These are phyloP conservation scores for Conticribra weissflogii DNA, from an alignment of 108 stramenopile species.

Conservation along the genomic window DNA sequence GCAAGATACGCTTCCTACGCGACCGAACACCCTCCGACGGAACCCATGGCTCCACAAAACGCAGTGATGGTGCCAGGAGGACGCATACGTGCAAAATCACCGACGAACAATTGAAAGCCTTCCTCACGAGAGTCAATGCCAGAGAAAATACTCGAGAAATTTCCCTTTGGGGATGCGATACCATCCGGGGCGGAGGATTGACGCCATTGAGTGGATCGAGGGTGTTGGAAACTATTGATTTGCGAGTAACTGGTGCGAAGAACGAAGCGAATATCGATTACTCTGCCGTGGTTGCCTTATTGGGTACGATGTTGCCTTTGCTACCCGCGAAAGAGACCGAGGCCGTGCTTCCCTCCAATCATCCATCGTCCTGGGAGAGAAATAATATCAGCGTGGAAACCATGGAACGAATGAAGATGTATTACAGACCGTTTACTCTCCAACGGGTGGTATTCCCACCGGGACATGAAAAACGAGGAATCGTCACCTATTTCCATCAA, in stretches of 20 bases:
- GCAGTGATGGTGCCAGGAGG: slow-evolving; percentile 7
- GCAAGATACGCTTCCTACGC: not conserved
- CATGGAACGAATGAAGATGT: too few relatives aligned
- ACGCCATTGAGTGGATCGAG: not conserved
- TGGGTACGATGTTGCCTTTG: not conserved
- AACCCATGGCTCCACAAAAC: too few relatives aligned
- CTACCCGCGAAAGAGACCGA: not conserved
- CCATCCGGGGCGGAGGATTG: slow-evolving; percentile 4
- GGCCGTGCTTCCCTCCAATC: too few relatives aligned
- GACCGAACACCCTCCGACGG: too few relatives aligned
- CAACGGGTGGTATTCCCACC: too few relatives aligned
- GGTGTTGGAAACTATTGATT: slow-evolving; percentile 17
- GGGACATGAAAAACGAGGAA: too few relatives aligned
- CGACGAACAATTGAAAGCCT: not conserved
- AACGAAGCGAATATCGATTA: not conserved
- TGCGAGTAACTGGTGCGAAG: not conserved
- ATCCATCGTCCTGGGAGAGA: too few relatives aligned
- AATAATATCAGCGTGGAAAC: too few relatives aligned
- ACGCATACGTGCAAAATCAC: slow-evolving; percentile 4
- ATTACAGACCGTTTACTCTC: too few relatives aligned
- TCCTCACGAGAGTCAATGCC: slow-evolving; percentile 9
- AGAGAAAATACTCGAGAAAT: slow-evolving; percentile 4
- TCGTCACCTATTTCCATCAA: too few relatives aligned
- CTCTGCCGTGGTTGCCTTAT: not conserved
- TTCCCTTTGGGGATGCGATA: slow-evolving; percentile 10